These are phyloP conservation scores for Dentipellis fragilis DNA, from an alignment of 768 basidiomycete genomes.

Conservation along the genomic window DNA sequence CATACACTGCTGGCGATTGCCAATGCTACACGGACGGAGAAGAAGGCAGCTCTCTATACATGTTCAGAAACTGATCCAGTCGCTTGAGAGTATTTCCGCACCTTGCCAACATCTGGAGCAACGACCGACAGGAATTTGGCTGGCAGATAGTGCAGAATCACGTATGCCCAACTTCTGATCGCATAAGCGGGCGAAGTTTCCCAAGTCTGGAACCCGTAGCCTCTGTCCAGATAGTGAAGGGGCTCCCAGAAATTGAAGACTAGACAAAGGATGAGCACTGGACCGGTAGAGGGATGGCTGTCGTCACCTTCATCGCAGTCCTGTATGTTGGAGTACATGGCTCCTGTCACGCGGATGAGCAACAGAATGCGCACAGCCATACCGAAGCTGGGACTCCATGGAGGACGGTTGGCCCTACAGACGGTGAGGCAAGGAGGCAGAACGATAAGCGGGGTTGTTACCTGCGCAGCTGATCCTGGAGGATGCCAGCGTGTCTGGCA, in stretches of 20 bases:
- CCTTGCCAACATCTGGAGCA: conserved; percentile 62
- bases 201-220: conserved; percentile 96
- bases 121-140: conserved; percentile 41
- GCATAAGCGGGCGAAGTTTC: conserved; percentile 86
- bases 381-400: conserved; percentile 81
- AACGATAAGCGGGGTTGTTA: conserved; percentile 17
- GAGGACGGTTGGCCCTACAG: conserved; percentile 54
- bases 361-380: conserved; percentile 77
- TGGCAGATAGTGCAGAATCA: conserved; percentile 68
- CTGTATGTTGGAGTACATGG: conserved; percentile 92
- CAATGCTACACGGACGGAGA: conserved; percentile 74
- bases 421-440: conserved; percentile 7
- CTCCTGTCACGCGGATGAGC: conserved; percentile 68
- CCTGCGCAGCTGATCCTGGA: conserved; percentile 78
- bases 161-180: conserved; percentile 93
- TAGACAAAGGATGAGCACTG: conserved; percentile 22
- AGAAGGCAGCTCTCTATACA: conserved; percentile 75
- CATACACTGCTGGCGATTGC: conserved; percentile 63
- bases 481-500: conserved; percentile 51
- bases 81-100: conserved; percentile 21
- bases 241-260: conserved; percentile 99
- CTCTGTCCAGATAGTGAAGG: conserved; percentile 79
- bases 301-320: conserved; percentile 92
- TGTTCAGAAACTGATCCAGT: conserved; percentile 8
- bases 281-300: neutral